Evolutionary conservation across 345 rosid species (phyloP), one percentile per base, ranked within the genome.

Genomic region (Cochlearia excelsa): DNA sequence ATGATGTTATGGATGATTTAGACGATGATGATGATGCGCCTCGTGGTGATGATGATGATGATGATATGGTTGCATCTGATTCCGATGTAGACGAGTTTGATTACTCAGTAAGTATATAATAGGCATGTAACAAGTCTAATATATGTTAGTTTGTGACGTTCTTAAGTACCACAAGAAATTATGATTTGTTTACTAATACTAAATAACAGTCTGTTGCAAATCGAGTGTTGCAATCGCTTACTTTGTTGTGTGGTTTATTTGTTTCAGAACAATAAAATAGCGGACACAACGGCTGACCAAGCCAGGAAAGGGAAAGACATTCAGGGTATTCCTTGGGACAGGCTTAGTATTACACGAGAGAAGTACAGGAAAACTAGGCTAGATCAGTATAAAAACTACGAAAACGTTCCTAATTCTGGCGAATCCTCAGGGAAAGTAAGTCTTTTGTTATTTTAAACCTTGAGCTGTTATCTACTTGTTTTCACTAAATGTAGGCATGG

Each of bases 311-410:
- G 95, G 34, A 84, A 77, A 71, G 97, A 89, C 50, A 79, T 89
- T 55, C 43, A 39, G 43, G 43, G 43, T 2, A 39, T 39, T 2
- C 43, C 43, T 39, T 39, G 43, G 43, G 43, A 84, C 10, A 81
- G 89, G 65, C 81, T 82, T 57, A 84, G 81, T 69, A 84, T 81
- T 63, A 79, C 86, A 0, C 69, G 95, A 69, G 85, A 81, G 38
- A 84, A 82, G 34, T 89, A 89, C 51, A 73, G 95, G 60, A 79
- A 78, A 72, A 86, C 95, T 57, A 72, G 97, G 66, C 75, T 86
- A 31, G 89, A 89, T 35, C 92, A 84, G 70, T 89, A 89, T 73
- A 86, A 86, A 70, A 86, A 88, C 54, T 86, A 86, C 70, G 95
- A 86, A 68, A 89, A 89, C 66, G 74, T 89, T 10, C 86, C 81